Percentiles rank a stretch among this genome's conserved stretches.
phyloP scores from a whole-genome alignment of 148 eudicot species.

The Hydrangea macrophylla region DNA sequence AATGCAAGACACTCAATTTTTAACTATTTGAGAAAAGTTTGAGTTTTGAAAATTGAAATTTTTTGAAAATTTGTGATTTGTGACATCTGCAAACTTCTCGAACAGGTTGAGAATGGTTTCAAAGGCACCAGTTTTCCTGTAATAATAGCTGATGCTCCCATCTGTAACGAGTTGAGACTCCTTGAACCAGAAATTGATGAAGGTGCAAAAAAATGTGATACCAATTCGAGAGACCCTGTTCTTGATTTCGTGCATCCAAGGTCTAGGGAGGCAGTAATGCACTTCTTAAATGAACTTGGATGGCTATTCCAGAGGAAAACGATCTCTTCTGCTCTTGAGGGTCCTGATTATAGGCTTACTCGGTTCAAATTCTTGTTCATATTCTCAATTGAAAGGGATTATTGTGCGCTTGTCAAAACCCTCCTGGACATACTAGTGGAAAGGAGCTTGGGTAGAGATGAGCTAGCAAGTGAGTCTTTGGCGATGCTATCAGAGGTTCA shows the following conservation, averaged over 20 bases:
- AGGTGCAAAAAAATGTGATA: conserved; percentile 20
- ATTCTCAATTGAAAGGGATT: conserved; percentile 47
- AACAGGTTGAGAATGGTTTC: conserved; percentile 77
- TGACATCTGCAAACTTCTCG: conserved; percentile 18
- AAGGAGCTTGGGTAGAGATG: conserved; percentile 20
- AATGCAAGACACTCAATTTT: conserved; percentile 9
- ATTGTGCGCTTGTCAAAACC: conserved; percentile 41
- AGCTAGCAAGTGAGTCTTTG: conserved; percentile 23
- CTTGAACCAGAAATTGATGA: conserved; percentile 55
- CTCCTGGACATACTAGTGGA: conserved; percentile 41
- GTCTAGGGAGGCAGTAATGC: conserved; percentile 35
- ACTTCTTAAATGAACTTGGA: conserved; percentile 56
- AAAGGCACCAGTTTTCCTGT: conserved; percentile 68
- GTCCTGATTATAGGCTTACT: conserved; percentile 25
- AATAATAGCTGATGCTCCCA: conserved; percentile 61
- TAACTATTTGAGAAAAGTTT: neutral
- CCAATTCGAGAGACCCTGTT: conserved; percentile 11
- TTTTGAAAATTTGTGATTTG: too few species aligned
- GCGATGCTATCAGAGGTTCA: conserved; percentile 48
- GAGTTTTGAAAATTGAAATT: neutral
- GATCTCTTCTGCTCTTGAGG: conserved; percentile 22
- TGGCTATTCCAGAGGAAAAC: conserved; percentile 50
- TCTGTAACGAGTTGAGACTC: conserved; percentile 69
- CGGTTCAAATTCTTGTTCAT: conserved; percentile 34
- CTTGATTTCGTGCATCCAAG: conserved; percentile 11